Conservation (phyloP, 306 rosid genomes). For the Boehmeria nivea region DNA sequence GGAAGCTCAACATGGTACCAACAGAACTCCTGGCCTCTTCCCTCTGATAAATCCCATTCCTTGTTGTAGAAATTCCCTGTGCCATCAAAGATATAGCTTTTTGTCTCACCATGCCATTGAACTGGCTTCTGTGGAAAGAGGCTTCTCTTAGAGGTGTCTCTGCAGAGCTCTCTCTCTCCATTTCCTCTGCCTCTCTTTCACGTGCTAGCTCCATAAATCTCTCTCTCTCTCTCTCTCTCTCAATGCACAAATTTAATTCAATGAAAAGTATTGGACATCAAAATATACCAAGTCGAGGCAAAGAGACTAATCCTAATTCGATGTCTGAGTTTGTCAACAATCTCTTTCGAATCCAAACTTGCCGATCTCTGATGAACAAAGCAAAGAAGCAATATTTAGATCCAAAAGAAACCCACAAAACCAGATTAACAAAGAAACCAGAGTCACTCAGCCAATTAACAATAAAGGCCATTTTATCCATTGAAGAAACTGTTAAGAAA, state of each 20-base stretch:
- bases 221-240: too few relatives aligned
- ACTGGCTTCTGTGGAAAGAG: conserved; percentile 26
- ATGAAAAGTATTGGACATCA: too few relatives aligned
- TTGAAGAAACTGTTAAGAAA: too few relatives aligned
- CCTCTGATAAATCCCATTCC: conserved; percentile 77
- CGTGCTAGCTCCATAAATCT: conserved; percentile 47
- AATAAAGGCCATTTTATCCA: too few relatives aligned
- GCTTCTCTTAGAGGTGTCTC: conserved; percentile 36
- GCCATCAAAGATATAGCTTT: conserved; percentile 92
- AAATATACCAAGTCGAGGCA: too few relatives aligned
- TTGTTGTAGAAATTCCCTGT: conserved; percentile 58
- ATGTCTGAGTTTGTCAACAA: conserved; percentile 5
- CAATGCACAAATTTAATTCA: too few relatives aligned
- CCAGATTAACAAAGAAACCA: conserved; percentile 2
- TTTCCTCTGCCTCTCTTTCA: conserved; percentile 44
- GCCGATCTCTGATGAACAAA: not conserved
- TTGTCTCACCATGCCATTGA: conserved; percentile 59
- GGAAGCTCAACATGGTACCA: conserved; percentile 99
- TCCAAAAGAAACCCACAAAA: conserved; percentile 20
- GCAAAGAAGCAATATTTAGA: conserved; percentile 13
- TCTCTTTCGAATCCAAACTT: conserved; percentile 5
- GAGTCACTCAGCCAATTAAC: too few relatives aligned
- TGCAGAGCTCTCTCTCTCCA: conserved; percentile 39
- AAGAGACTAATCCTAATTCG: too few relatives aligned
- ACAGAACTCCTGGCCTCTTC: conserved; percentile 66